Conservation (phyloP, 1,284 basidiomycete genomes). For the Leccinum subatratum region DNA sequence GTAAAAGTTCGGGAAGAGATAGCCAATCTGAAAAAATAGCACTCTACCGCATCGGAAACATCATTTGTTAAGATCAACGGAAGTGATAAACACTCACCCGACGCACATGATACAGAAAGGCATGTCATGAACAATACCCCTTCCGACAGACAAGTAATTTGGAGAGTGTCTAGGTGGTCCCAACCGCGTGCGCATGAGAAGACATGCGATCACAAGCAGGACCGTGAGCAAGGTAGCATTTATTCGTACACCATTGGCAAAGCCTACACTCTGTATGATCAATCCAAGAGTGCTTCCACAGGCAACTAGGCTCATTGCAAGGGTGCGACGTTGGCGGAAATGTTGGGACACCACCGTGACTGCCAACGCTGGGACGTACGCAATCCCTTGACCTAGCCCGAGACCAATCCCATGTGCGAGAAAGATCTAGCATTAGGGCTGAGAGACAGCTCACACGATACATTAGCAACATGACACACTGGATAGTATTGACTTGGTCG, state of each 20-base stretch:
- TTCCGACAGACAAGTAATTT: neutral
- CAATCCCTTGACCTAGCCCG: neutral
- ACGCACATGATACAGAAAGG: neutral
- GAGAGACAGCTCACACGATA: neutral
- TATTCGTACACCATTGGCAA: neutral
- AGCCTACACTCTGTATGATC: neutral
- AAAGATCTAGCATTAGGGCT: neutral
- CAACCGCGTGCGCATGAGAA: conserved; percentile 1
- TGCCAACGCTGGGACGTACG: neutral
- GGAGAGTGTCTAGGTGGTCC: neutral
- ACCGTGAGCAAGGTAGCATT: neutral
- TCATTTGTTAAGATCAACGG: neutral
- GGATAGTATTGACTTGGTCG: neutral
- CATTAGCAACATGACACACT: neutral
- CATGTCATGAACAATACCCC: neutral
- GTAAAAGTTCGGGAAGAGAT: neutral
- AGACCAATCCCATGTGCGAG: neutral
- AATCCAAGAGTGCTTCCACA: neutral
- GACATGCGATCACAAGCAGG: neutral
- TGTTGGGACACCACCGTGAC: neutral
- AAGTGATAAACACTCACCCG: neutral
- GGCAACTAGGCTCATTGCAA: neutral
- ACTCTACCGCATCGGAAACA: neutral
- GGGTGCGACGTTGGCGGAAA: neutral
- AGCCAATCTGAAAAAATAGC: neutral